Evolutionary conservation across 768 basidiomycete species (phyloP).

Genomic region (Boletellus emodensis): DNA sequence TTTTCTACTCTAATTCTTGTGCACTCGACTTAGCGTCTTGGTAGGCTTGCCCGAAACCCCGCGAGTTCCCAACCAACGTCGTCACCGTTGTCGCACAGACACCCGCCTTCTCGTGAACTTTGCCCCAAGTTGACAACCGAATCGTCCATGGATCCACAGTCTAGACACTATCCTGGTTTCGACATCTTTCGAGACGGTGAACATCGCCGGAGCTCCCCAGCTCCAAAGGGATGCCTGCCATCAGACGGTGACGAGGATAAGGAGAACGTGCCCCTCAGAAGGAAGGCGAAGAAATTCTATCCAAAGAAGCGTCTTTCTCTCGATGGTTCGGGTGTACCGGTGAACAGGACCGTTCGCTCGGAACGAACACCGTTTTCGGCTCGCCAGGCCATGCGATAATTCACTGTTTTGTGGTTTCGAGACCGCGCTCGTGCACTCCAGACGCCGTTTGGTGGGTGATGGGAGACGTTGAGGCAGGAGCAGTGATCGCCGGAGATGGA

Average conservation of each 20-base stretch:
- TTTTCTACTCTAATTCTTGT: constrained; percentile 21
- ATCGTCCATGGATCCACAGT: constrained; percentile 45
- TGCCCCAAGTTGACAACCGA: constrained; percentile 34
- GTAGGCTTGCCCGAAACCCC: constrained; percentile 13
- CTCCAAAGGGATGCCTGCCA: neutral
- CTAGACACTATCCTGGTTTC: constrained; percentile 68
- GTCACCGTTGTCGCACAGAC: constrained; percentile 10
- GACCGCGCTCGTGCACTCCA: neutral
- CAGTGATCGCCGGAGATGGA: neutral
- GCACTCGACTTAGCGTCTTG: constrained; percentile 32
- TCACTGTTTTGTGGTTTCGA: neutral
- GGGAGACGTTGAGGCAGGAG: neutral
- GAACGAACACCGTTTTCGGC: constrained; percentile 15
- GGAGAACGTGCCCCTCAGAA: constrained; percentile 54
- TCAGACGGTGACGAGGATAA: constrained; percentile 41
- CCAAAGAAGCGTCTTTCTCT: constrained; percentile 21
- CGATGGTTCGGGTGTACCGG: constrained; percentile 3
- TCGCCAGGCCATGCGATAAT: constrained; percentile 20
- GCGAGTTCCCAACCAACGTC: constrained; percentile 5
- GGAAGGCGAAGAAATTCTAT: constrained; percentile 41
- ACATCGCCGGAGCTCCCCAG: constrained; percentile 9
- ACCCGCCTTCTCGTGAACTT: constrained; percentile 17
- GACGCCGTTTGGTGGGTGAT: neutral
- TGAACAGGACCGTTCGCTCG: constrained; percentile 5
- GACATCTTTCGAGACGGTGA: constrained; percentile 47